These are phyloP conservation scores for Phyllostachys edulis DNA, from an alignment of 176 grass and related monocot species.

Conservation along the genomic window DNA sequence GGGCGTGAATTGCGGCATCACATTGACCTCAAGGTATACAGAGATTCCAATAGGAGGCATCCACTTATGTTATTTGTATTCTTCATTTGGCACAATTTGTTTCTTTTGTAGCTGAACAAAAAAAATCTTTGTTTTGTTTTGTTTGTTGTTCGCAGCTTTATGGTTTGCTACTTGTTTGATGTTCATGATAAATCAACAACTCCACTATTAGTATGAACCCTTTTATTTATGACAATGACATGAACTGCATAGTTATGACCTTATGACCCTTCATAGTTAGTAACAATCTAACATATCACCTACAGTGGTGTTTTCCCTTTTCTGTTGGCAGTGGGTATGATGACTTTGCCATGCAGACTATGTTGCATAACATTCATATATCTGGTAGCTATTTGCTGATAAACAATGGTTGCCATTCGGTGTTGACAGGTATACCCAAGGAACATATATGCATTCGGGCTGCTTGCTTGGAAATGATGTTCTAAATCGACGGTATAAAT, in stretches of 20 bases:
- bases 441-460: constrained; percentile 76
- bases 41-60: neutral
- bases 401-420: neutral
- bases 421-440: constrained; percentile 71
- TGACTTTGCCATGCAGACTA: neutral
- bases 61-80: neutral
- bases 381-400: neutral
- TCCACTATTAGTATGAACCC: neutral
- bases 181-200: neutral
- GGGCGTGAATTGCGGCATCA: constrained; percentile 69
- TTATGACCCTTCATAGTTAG: neutral
- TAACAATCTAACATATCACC: neutral
- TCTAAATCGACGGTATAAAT: constrained; percentile 74
- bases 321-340: too few relatives aligned
- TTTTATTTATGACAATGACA: neutral
- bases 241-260: neutral
- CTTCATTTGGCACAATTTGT: neutral
- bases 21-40: constrained; percentile 85
- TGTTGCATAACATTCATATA: neutral
- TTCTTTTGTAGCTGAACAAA: neutral
- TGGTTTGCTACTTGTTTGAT: neutral
- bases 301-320: too few relatives aligned
- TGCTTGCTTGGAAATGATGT: constrained; percentile 96
- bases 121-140: neutral
- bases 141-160: neutral